Evolutionary conservation across 371 early-diverging fungal genomes (phyloP), one percentile per base, ranked within the genome.

Genomic region (Apophysomyces variabilis): DNA sequence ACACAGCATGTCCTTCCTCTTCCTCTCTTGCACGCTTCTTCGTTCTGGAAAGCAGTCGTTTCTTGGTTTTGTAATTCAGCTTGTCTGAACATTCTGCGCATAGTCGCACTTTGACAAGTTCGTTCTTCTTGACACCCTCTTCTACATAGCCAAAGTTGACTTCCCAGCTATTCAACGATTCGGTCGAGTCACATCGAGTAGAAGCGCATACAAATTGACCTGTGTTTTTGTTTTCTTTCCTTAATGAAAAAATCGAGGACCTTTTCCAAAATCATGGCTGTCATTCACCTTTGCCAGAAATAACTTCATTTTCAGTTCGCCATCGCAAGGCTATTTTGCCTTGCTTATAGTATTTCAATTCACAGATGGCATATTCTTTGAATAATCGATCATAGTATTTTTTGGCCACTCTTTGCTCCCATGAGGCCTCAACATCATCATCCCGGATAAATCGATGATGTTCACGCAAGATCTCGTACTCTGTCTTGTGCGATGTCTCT

Each of bases 61-160:
- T 76, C 50, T 73, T 72, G 44, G 68, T 83, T 68, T 64, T 74
- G 63, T 69, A 79, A 38, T 76, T 84, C 36, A 71, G 68, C 65
- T 71, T 77, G 59, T 78, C 73, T 0, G 93, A 87, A 72, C 93
- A 93, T 4, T 64, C 74, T 0, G 80, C 79, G 59, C 95, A 94
- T 4, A 94, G 76, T 60, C 94, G 81, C 37, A 94, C 73, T 67
- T 94, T 94, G 61, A 93, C 94, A 46, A 95, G 72, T 12, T 92
- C 94, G 62, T 92, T 91, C 71, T 93, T 92, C 66, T 86, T 83
- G 60, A 84, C 82, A 0, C 73, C 87, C 56, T 80, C 77, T 69
- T 95, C 94, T 18, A 86, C 67, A 70, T 94, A 94, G 3, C 82
- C 91, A 75, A 95, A 95, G 63, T 92, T 92, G 38, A 94, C 92